Base-by-base conservation (phyloP, 75 land plant species). In the Ceratopteris richardii region DNA sequence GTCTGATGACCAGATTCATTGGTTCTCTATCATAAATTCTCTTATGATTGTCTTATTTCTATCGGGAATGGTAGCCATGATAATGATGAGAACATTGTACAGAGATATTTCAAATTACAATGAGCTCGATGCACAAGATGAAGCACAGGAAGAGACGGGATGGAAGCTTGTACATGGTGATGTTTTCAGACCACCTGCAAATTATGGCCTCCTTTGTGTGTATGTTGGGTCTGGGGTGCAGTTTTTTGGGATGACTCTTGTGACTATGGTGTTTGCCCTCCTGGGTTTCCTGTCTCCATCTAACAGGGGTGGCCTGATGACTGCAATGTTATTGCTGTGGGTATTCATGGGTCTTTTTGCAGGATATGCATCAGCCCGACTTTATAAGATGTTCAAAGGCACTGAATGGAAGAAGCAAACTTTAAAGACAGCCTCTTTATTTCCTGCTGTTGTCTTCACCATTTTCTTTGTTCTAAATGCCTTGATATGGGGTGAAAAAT, bases 11-110 rank as follows among this genome's bases (percentile, higher is more conserved):
- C 85, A 82, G 52, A 82, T 82, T 59, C 85, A 80, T 64, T 82
- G 85, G 85, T 82, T 82, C 57, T 82, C 85, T 12, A 82, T 82
- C 23, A 68, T 82, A 19, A 82, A 82, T 58, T 82, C 85, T 18
- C 68, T 80, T 14, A 80, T 82, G 85, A 80, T 82, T 43, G 82
- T 74, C 16, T 43, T 84, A 29, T 84, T 84, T 74, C 72, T 82
- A n/a, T 77, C 81, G 5, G 78, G 87, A n/a, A 77, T 82, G 81
- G 78, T 84, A 1, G 86, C 87, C n/a, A 82, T 84, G 87, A 84
- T 84, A 60, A 84, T 82, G 87, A 56, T 84, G 63, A 70, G 87
- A 14, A 84, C 87, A 22, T 65, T 84, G n/a, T 85, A 82, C 51
- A 65, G 86, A n/a, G 87, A 84, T 55, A 84, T 84, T 47, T 77